Evolutionary conservation across 164 flowering plant genomes (phyloP).

Genomic region (Sedum album): DNA sequence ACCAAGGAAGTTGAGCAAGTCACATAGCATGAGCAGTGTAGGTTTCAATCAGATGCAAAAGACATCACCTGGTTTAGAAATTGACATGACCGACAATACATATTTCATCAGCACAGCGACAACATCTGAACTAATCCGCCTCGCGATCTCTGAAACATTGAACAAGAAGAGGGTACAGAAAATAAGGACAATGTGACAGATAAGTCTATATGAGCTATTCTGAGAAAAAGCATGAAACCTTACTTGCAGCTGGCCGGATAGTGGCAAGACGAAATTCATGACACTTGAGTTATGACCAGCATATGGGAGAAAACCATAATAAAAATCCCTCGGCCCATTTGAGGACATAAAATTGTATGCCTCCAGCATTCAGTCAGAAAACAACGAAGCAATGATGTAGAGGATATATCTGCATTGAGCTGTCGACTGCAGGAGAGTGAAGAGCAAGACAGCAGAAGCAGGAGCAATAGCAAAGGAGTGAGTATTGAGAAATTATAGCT

Average conservation of each 20-base stretch:
- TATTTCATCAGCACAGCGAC: no score
- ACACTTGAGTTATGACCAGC: slow-evolving; percentile 34
- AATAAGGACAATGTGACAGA: slow-evolving; percentile 3
- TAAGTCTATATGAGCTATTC: neutral
- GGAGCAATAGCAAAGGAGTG: slow-evolving; percentile 7
- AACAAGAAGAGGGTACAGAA: slow-evolving; percentile 7
- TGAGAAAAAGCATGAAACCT: slow-evolving; percentile 16
- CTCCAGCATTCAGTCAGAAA: neutral
- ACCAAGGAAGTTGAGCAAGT: neutral
- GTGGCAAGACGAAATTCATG: slow-evolving; percentile 35
- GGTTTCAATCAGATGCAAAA: neutral
- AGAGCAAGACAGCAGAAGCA: slow-evolving; percentile 10
- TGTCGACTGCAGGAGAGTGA: neutral
- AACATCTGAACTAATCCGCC: slow-evolving; percentile 62
- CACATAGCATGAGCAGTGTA: neutral
- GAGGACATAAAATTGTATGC: neutral
- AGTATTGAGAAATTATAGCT: no score
- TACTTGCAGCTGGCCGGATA: slow-evolving; percentile 68
- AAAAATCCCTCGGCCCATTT: slow-evolving; percentile 11
- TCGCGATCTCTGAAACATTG: slow-evolving; percentile 53
- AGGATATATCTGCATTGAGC: neutral
- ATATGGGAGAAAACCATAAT: slow-evolving; percentile 31
- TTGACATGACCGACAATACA: slow-evolving; percentile 52
- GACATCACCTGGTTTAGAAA: slow-evolving; percentile 60
- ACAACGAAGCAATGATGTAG: neutral